Conservation (phyloP, 805 yeast genomes). For the Middelhovenomyces tepae region DNA sequence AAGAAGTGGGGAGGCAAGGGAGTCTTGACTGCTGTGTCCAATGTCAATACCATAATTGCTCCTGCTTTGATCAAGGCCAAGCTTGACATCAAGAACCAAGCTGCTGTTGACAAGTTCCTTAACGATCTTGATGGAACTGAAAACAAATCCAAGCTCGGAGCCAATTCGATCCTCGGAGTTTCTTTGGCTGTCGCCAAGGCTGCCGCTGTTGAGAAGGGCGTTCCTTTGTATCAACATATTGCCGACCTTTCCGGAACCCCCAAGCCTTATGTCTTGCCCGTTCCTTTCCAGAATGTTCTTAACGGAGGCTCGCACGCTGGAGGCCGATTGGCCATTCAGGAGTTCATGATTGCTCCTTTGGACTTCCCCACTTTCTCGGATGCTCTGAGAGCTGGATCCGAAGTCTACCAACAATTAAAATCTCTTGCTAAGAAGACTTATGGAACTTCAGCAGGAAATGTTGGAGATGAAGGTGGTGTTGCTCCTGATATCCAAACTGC, state of each 20-base stretch:
- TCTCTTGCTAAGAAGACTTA: constrained; percentile 85
- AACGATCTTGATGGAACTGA: constrained; percentile 88
- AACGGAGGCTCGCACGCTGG: constrained; percentile 99
- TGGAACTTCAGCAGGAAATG: constrained; percentile 98
- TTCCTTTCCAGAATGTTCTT: constrained; percentile 96
- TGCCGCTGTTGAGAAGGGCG: constrained; percentile 91
- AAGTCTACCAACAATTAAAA: constrained; percentile 96
- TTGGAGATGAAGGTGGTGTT: constrained; percentile 99
- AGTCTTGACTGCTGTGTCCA: constrained; percentile 92
- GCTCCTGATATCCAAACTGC: constrained; percentile 96
- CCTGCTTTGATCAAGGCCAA: constrained; percentile 81
- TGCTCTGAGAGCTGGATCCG: constrained; percentile 94
- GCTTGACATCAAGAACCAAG: constrained; percentile 81
- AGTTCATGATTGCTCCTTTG: constrained; percentile 97
- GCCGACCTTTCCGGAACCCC: constrained; percentile 70
- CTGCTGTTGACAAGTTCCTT: constrained; percentile 78
- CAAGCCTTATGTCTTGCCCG: constrained; percentile 89
- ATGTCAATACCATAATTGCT: constrained; percentile 90
- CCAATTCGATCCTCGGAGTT: constrained; percentile 97
- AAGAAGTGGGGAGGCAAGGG: constrained; percentile 98
- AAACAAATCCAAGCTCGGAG: constrained; percentile 96
- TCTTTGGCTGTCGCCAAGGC: constrained; percentile 96
- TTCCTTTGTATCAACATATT: constrained; percentile 90
- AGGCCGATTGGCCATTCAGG: constrained; percentile 98
- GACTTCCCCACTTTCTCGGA: constrained; percentile 87